Base-by-base conservation (phyloP, 2,329 filamentous ascomycete species). In the Botrytis paeoniae region DNA sequence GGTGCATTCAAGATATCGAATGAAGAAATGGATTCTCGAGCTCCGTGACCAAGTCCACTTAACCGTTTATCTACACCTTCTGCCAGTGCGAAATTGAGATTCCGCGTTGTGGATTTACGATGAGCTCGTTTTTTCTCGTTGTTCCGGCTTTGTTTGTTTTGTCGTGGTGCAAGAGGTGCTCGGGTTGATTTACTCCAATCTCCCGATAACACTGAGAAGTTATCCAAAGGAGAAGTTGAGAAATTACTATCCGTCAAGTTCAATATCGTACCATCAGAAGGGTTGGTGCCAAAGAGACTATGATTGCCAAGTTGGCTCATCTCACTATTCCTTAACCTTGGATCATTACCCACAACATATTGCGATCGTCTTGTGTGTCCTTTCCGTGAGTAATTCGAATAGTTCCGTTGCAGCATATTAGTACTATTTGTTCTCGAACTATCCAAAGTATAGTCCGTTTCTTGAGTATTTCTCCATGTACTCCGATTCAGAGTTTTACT, bases 361-460 rank as follows among this genome's bases (percentile, higher is more conserved):
- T 76, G 75, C 43, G 77, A 78, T 9, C 74, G 71, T 71, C 75
- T 71, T 14, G 66, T 74, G 51, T 79, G 77, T 3, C 78, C 78
- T 72, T 79, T 79, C 32, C 76, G 73, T 14, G 78, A 79, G 66
- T 78, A 79, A 37, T 77, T 79, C 12, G 79, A 80, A 71, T 79
- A 80, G 20, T 75, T 79, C 16, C 78, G 69, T 20, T 72, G 73
- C 14, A 78, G 45, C 22, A 71, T 69, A 16, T 75, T 69, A 5
- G 70, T 69, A n/a, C 77, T 79, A 48, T 74, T 73, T 39, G 75
- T 78, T 57, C 69, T 71, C 18, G 78, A 78, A 22, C 57, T 63
- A 61, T 73, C 68, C 18, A 72, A 73, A 4, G 71, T 77, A 60
- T 75, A 75, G 37, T 72, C 64, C 43, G 75, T 79, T 3, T 75